phyloP scores from a whole-genome alignment of 2,329 filamentous ascomycete species.

The Microsporum audouinii region DNA sequence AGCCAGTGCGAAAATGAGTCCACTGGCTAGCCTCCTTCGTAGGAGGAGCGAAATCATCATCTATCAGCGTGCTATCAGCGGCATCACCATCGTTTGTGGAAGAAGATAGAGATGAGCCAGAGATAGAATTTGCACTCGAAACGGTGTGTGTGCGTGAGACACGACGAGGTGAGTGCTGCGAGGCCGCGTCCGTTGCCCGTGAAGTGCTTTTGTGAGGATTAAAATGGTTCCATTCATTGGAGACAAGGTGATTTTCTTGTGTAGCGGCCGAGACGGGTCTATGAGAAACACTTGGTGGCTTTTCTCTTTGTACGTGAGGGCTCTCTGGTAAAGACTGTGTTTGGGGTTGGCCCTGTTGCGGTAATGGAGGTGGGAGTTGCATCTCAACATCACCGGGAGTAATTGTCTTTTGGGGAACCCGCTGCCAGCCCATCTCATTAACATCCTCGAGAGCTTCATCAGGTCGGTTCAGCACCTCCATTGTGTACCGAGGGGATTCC shows the following conservation, averaged over 20 bases:
- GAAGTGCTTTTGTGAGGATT: background rate
- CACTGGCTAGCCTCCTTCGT: slow-evolving; percentile 6
- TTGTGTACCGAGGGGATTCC: slow-evolving; percentile 53
- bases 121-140: background rate
- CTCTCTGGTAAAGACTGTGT: background rate
- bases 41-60: background rate
- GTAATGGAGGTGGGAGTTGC: background rate
- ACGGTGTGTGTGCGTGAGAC: background rate
- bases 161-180: background rate
- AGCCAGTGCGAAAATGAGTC: slow-evolving; percentile 8
- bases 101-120: background rate
- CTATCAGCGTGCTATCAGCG: background rate
- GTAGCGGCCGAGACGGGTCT: background rate
- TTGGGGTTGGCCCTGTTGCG: background rate
- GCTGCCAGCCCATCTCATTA: slow-evolving; percentile 2
- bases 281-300: background rate
- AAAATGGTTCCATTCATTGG: background rate
- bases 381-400: slow-evolving; percentile 1
- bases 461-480: slow-evolving; percentile 40
- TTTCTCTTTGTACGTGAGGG: background rate
- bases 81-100: background rate
- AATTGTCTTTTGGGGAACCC: slow-evolving; percentile 1
- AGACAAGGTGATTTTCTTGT: background rate
- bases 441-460: slow-evolving; percentile 14
- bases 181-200: background rate